These are phyloP conservation scores for Poa pratensis DNA, from an alignment of 176 grass and related monocot species.

Conservation along the genomic window DNA sequence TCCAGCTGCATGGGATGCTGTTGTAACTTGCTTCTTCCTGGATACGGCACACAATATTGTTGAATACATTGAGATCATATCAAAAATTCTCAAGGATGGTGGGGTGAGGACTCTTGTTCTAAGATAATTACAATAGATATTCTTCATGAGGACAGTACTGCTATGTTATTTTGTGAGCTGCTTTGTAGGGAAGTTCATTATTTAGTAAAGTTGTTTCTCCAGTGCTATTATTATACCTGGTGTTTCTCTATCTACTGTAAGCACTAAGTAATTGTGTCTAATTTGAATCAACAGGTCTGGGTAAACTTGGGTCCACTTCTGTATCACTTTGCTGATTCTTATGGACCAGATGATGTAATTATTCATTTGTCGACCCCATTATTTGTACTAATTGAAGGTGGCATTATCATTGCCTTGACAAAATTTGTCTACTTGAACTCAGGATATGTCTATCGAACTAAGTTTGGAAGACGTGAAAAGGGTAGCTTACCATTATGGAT, in stretches of 20 bases:
- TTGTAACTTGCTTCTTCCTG: conserved; percentile 97
- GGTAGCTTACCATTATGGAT: conserved; percentile 80
- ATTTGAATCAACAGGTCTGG: conserved; percentile 75
- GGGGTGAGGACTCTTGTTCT: conserved; percentile 61
- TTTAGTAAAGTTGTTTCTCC: conserved; percentile 7
- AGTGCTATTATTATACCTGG: conserved; percentile 18
- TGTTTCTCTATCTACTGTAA: conserved; percentile 24
- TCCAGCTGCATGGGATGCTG: conserved; percentile 97
- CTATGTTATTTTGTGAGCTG: not conserved
- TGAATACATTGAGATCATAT: conserved; percentile 98
- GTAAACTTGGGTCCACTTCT: conserved; percentile 93
- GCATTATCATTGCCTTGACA: conserved; percentile 38
- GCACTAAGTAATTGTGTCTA: conserved; percentile 15
- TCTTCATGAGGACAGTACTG: conserved; percentile 29
- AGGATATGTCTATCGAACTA: conserved; percentile 99
- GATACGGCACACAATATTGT: conserved; percentile 97
- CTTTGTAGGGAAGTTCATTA: conserved; percentile 31
- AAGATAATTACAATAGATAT: not conserved
- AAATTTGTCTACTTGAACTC: conserved; percentile 54
- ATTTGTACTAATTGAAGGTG: conserved; percentile 9
- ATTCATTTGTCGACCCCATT: not conserved
- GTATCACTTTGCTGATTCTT: conserved; percentile 93
- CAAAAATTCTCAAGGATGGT: conserved; percentile 88
- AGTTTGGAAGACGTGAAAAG: conserved; percentile 99
- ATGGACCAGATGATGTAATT: conserved; percentile 87